These are phyloP conservation scores for Rhodamnia rubescens DNA, from an alignment of 345 rosid species.

Conservation along the genomic window DNA sequence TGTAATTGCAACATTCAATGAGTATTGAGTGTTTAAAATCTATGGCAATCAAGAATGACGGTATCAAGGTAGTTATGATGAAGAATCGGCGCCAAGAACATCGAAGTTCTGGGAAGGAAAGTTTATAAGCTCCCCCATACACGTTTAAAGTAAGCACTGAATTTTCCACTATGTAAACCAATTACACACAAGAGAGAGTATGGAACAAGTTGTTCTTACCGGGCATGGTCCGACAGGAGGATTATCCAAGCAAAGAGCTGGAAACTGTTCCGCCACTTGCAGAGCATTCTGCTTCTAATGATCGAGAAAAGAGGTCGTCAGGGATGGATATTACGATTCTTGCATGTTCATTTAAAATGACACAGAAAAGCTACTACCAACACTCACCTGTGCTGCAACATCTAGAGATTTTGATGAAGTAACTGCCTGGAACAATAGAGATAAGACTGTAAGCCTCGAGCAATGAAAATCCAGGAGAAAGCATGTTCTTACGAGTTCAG, in stretches of 20 bases:
- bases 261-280: neutral
- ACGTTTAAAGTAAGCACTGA: neutral
- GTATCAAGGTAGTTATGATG: neutral
- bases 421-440: neutral
- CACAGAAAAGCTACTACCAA: neutral
- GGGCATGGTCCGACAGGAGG: neutral
- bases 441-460: neutral
- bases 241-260: neutral
- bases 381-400: neutral
- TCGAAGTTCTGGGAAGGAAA: neutral
- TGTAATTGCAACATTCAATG: neutral
- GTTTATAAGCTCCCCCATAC: neutral
- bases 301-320: neutral
- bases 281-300: neutral
- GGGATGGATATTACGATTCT: neutral
- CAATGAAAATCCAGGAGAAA: neutral
- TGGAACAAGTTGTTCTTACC: neutral
- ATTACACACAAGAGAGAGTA: neutral
- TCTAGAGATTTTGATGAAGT: neutral
- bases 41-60: neutral
- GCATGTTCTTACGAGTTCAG: neutral
- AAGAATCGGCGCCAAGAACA: neutral
- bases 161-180: neutral
- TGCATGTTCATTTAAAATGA: neutral
- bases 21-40: neutral